phyloP scores from a whole-genome alignment of 2,329 filamentous ascomycete genomes.

The Colletotrichum graminicola region DNA sequence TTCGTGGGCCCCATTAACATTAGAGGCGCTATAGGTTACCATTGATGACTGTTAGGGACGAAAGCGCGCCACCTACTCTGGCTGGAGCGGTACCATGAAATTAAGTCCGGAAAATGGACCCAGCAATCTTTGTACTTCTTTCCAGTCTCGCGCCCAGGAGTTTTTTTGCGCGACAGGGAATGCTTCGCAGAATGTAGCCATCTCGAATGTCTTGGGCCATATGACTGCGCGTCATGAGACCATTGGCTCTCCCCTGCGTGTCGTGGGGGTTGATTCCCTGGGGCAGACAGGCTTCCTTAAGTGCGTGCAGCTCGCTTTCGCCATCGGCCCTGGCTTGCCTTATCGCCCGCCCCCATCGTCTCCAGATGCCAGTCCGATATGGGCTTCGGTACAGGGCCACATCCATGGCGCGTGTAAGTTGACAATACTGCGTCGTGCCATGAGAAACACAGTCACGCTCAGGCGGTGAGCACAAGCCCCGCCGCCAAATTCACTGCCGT shows the following conservation, averaged over 20 bases:
- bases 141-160: too few species aligned
- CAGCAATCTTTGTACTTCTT: background rate
- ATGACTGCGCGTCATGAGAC: conserved; percentile 9
- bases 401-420: conserved; percentile 7
- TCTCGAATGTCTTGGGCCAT: conserved; percentile 14
- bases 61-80: conserved; percentile 6
- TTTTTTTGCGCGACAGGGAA: conserved; percentile 1
- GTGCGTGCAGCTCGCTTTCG: conserved; percentile 37
- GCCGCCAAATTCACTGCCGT: background rate
- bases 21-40: background rate
- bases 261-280: conserved; percentile 16
- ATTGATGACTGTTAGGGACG: conserved; percentile 12
- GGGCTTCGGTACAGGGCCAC: conserved; percentile 10
- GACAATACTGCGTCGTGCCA: background rate
- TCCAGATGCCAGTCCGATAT: conserved; percentile 8
- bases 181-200: background rate
- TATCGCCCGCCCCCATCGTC: conserved; percentile 1
- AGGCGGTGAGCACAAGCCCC: background rate
- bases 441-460: background rate
- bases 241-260: conserved; percentile 12
- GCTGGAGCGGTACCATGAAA: background rate
- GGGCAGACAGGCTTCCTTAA: conserved; percentile 28
- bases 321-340: conserved; percentile 3
- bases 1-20: conserved; percentile 11
- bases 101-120: background rate